Conservation (phyloP, 768 basidiomycete species). For the Podaxis sp. region DNA sequence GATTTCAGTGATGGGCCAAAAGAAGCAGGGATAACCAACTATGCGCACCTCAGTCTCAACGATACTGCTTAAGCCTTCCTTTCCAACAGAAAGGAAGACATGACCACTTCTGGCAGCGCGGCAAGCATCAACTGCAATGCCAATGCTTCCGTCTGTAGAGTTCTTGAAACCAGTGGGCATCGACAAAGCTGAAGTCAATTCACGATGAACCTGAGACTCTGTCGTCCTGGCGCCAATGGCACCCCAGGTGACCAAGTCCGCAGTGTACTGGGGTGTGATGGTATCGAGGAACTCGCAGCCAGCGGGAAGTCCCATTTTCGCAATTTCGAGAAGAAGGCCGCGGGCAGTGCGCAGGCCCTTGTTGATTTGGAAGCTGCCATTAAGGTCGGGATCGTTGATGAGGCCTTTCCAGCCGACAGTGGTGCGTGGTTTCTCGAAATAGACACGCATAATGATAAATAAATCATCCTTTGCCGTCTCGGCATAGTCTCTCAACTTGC, state of each 20-base stretch:
- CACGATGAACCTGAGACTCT: slow-evolving; percentile 91
- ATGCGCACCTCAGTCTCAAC: slow-evolving; percentile 82
- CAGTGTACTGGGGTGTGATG: slow-evolving; percentile 79
- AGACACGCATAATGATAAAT: slow-evolving; percentile 95
- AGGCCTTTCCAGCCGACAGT: slow-evolving; percentile 99
- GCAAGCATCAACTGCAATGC: slow-evolving; percentile 94
- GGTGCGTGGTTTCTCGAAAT: slow-evolving; percentile 96
- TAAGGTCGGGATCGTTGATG: slow-evolving; percentile 96
- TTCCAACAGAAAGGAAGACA: slow-evolving; percentile 95
- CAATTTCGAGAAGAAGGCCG: slow-evolving; percentile 81
- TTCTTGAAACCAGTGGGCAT: slow-evolving; percentile 99
- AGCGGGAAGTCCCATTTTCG: slow-evolving; percentile 86
- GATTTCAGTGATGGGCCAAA: slow-evolving; percentile 4
- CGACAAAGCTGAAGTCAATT: slow-evolving; percentile 82
- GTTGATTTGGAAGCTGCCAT: slow-evolving; percentile 94
- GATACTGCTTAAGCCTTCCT: slow-evolving; percentile 92
- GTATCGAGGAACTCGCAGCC: slow-evolving; percentile 94
- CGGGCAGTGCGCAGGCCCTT: slow-evolving; percentile 89
- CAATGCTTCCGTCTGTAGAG: slow-evolving; percentile 90
- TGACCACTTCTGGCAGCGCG: slow-evolving; percentile 88
- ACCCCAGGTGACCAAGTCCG: slow-evolving; percentile 89
- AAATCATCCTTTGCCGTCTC: slow-evolving; percentile 81
- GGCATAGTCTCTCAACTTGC: slow-evolving; percentile 75
- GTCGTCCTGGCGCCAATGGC: slow-evolving; percentile 95
- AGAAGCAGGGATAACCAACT: not conserved